A percentile compares a stretch with the other conserved stretches of the same genome.
These are phyloP conservation scores for Neopestalotiopsis sp. DNA, from an alignment of 2,329 filamentous ascomycete species.

Conservation along the genomic window DNA sequence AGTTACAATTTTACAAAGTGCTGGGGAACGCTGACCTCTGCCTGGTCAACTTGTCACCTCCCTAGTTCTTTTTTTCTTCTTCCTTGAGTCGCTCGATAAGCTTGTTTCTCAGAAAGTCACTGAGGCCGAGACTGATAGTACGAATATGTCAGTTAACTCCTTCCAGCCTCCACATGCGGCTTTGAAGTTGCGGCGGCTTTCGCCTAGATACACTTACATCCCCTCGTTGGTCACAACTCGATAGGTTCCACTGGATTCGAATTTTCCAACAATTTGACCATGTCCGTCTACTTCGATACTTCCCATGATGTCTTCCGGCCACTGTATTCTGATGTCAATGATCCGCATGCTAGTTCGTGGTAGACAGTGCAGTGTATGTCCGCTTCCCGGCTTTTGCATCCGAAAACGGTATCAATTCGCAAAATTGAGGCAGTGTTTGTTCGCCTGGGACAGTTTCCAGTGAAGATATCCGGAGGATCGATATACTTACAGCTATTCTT, in stretches of 20 bases:
- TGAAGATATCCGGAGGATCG: background rate
- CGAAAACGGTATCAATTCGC: background rate
- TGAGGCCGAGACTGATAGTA: slow-evolving; percentile 52
- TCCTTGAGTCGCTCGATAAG: slow-evolving; percentile 56
- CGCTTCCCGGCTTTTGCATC: background rate
- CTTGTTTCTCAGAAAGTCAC: slow-evolving; percentile 59
- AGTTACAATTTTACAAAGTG: background rate
- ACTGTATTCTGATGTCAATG: slow-evolving; percentile 33
- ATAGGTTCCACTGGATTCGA: slow-evolving; percentile 66
- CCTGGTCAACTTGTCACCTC: background rate
- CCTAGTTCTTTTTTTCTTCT: slow-evolving; percentile 48
- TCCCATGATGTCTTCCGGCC: slow-evolving; percentile 72
- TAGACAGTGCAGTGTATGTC: background rate
- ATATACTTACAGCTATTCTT: slow-evolving; percentile 54
- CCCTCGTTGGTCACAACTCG: slow-evolving; percentile 69
- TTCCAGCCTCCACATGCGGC: background rate
- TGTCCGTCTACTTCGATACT: slow-evolving; percentile 66
- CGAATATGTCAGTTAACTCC: background rate
- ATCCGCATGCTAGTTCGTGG: background rate
- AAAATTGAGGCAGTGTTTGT: background rate
- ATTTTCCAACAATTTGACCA: slow-evolving; percentile 62
- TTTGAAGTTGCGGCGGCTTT: background rate
- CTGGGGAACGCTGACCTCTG: background rate
- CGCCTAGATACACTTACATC: slow-evolving; percentile 56
- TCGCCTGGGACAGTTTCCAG: no score